Evolutionary conservation across 441 rosid species (phyloP), one percentile per base, ranked within the genome.

Genomic region (Aleurites moluccanus): DNA sequence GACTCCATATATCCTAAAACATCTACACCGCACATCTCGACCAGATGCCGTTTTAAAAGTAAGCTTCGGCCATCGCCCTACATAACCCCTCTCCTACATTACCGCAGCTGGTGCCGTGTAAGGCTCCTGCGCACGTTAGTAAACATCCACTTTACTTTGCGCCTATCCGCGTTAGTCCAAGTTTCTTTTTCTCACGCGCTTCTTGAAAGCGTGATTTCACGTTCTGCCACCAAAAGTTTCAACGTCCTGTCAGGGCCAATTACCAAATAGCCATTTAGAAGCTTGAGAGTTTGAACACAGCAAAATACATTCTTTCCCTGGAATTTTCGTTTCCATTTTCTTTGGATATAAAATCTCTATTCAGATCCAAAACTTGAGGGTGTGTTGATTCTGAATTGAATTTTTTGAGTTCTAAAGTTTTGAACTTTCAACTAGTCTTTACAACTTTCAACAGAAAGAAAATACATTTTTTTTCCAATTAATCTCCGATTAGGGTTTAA

Each of bases 41-140:
- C 13, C 16, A 23, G 28, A 10, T 23, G 28, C 28, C 27, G 6
- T 57, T 21, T 21, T 21, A 66, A 67, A 27, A 25, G 57, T 27
- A 15, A n/a, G n/a, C n/a, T n/a, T n/a, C n/a, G n/a, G n/a, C n/a
- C n/a, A n/a, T n/a, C n/a, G n/a, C n/a, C n/a, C n/a, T n/a, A n/a
- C n/a, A n/a, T n/a, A n/a, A n/a, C n/a, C n/a, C n/a, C n/a, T n/a
- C n/a, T n/a, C 16, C 70, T 14, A 3, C 49, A 45, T 0, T 0
- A 33, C 2, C 21, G 30, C 2, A 3, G 15, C 8, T 60, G 33
- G 4, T 23, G 40, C 64, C 55, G 53, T 57, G 25, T 45, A 10
- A 45, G 2, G 40, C 45, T 44, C 25, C 21, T 23, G 74, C 74
- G 74, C 74, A 59, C 35, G 74, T 71, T 71, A 71, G 74, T 42